Evolutionary conservation across 2,329 filamentous ascomycete species (phyloP), one percentile per base, ranked within the genome.

Genomic region (Trichoderma sp.): DNA sequence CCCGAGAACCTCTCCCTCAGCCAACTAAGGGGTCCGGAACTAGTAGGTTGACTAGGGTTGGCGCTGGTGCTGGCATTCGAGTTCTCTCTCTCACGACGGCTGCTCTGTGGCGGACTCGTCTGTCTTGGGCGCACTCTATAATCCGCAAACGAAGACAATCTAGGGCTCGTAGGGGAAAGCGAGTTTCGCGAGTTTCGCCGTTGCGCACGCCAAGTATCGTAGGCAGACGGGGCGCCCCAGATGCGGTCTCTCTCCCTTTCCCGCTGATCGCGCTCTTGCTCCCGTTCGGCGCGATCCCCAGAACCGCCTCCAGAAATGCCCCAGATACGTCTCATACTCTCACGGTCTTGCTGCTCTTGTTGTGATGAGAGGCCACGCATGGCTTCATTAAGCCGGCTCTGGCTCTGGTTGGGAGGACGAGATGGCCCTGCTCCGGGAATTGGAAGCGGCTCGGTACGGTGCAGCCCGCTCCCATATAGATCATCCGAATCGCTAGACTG

Each of bases 1-100:
- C 74, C 73, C 1, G 75, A 70, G 39, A 86, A 84, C 50, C 80
- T 81, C 57, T 82, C 82, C 61, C 84, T 81, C 23, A 86, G 74
- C 85, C 85, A 86, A 71, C 79, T 78, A 1, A 85, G 74, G 36
- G 84, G 81, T 3, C 82, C 81, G 50, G 78, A 76, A 4, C 79
- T 78, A n/a, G 80, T 77, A 34, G 75, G 74, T 32, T 77, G 76
- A n/a, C 79, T 77, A 20, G 80, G 76, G 4, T 78, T 78, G 36
- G 80, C 79, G 15, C 6, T 59, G 57, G 9, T 30, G 6, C 78
- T 78, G 34, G 80, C 79, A 17, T 78, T n/a, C 3, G 79, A 79
- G 17, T 79, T 77, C 11, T 71, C 72, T 11, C 69, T 76, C 26
- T 75, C 77, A 20, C 74, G 77, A 30, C 80, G 80, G 57, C 77